phyloP scores from a whole-genome alignment of 164 flowering plant genomes.

The Buxus sempervirens region DNA sequence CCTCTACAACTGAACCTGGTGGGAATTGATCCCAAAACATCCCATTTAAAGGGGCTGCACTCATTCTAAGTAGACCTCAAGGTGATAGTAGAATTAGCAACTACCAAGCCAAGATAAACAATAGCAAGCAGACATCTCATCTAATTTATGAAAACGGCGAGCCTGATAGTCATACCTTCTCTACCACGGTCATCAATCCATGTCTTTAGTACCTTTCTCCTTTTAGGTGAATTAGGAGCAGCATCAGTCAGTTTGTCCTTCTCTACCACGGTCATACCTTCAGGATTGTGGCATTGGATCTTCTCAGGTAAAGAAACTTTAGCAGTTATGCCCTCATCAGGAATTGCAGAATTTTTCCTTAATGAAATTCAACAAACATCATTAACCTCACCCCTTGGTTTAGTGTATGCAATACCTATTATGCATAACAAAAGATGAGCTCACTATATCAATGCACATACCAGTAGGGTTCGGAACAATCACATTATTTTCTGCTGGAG shows the following conservation, averaged over 20 bases:
- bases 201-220: slow-evolving; percentile 81
- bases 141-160: background rate
- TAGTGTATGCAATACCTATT: background rate
- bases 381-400: background rate
- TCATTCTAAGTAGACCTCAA: no score
- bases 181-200: slow-evolving; percentile 92
- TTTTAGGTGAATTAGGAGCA: slow-evolving; percentile 51
- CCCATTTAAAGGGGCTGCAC: no score
- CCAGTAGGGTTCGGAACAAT: slow-evolving; percentile 32
- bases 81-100: background rate
- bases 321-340: slow-evolving; percentile 18
- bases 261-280: slow-evolving; percentile 23
- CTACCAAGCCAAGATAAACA: background rate
- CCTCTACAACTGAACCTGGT: no score
- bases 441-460: slow-evolving; percentile 24
- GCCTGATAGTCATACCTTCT: slow-evolving; percentile 79
- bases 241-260: slow-evolving; percentile 30
- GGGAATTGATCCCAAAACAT: no score
- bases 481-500: slow-evolving; percentile 28
- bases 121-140: background rate
- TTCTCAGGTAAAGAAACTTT: slow-evolving; percentile 28
- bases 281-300: slow-evolving; percentile 19
- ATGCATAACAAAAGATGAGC: background rate
- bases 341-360: slow-evolving; percentile 23
- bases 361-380: background rate